Evolutionary conservation across 2,329 filamentous ascomycete genomes (phyloP).

Genomic region (Botrytis byssoidea): DNA sequence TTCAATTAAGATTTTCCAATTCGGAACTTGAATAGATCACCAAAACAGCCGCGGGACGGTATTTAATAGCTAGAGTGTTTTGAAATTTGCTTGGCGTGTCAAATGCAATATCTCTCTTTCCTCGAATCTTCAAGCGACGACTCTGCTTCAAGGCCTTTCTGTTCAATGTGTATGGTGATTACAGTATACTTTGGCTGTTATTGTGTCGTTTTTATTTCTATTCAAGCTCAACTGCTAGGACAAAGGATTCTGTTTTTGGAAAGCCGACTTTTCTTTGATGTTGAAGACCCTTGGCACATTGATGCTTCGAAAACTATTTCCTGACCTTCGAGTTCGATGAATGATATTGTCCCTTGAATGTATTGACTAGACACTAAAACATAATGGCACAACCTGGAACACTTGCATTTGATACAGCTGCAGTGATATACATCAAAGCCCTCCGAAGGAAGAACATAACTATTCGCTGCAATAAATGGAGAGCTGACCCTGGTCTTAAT

Average conservation of each 20-base stretch:
- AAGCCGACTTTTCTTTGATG: not conserved
- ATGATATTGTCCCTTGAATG: not conserved
- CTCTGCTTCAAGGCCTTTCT: not conserved
- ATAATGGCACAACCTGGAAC: not conserved
- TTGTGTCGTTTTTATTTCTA: not conserved
- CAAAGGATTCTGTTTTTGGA: not conserved
- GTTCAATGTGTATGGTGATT: not conserved
- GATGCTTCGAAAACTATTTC: not conserved
- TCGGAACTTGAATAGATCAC: not conserved
- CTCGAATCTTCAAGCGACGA: not conserved
- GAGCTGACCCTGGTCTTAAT: not conserved
- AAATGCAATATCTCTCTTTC: not conserved
- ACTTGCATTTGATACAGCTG: not conserved
- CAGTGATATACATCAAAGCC: not conserved
- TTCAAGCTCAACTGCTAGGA: not conserved
- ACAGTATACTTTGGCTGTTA: not conserved
- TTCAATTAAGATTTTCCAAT: not conserved
- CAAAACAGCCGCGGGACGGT: not conserved
- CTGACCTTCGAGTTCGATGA: not conserved
- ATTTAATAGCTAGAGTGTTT: not conserved
- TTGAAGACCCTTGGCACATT: not conserved
- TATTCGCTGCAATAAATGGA: slow-evolving; percentile 13
- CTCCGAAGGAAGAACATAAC: not conserved
- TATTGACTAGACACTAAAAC: not conserved
- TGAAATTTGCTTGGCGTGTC: not conserved